Base-by-base conservation (phyloP, 148 eudicot species). In the Cornus kousa region DNA sequence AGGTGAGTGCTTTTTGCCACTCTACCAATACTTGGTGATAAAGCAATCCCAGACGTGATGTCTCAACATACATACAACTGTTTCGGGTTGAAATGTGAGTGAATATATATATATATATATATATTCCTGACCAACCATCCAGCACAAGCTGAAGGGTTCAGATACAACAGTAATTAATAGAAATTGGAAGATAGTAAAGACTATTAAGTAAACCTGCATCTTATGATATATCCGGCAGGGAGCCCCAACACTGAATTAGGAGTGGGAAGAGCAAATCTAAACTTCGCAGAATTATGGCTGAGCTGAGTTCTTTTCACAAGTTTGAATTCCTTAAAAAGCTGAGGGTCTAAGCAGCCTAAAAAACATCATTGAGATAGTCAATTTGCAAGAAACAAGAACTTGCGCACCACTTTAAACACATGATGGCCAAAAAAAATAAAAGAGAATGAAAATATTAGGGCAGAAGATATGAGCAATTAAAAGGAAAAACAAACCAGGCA, bases 201-300 rank as follows among this genome's bases (percentile, higher is more conserved):
- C 67, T 23, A 20, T 62, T 20, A 17, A 20, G 23, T 7, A 62
- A 43, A 88, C 87, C 87, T 88, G 90, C 90, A 88, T 71, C 82
- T 81, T 72, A 87, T 81, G 53, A 85, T 73, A 39, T 83, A 86
- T 19, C 90, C 90, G 67, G 83, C 64, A 53, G 90, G 87, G 71
- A 87, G 88, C 50, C 88, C 88, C 55, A 88, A 67, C 5, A 83
- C 80, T 48, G 90, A 85, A 33, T 77, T 32, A n/a, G 87, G 87
- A 10, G 84, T 84, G 3, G 87, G 86, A 16, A 88, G 88, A 8
- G 74, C 80, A 77, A 88, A 88, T 73, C 72, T 82, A 74, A 88
- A 85, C 70, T 72, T 88, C 22, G 78, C 88, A 50, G 81, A 71
- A 60, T 88, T 83, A 23, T 83, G 87, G 76, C 77, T 88, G 80